A percentile compares a stretch with the other conserved stretches of the same genome.
Evolutionary conservation across 2,329 filamentous ascomycete genomes (phyloP).

Genomic region (Scedosporium dehoogii): DNA sequence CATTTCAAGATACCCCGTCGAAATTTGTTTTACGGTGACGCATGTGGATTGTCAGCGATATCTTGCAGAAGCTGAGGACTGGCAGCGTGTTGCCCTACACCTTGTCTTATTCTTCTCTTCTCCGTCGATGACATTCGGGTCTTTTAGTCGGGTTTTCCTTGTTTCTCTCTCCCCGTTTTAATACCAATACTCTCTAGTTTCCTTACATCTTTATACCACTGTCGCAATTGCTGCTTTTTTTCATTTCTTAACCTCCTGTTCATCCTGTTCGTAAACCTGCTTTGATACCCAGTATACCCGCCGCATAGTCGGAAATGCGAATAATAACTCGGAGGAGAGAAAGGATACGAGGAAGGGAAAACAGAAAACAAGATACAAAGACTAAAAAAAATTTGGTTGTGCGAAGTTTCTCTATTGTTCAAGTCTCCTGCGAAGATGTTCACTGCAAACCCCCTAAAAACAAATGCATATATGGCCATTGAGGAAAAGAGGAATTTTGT

Average conservation of each 20-base stretch:
- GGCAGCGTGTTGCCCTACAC: neutral
- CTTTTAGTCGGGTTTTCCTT: neutral
- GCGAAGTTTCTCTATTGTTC: neutral
- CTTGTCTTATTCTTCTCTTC: neutral
- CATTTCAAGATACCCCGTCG: constrained; percentile 49
- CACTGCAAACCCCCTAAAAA: constrained; percentile 1
- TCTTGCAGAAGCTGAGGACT: neutral
- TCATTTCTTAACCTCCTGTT: constrained; percentile 13
- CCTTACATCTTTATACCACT: constrained; percentile 5
- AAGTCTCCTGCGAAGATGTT: constrained; percentile 5
- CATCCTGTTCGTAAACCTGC: constrained; percentile 13
- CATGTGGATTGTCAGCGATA: constrained; percentile 10
- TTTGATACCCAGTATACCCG: constrained; percentile 29
- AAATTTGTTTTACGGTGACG: constrained; percentile 31
- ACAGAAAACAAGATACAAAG: constrained; percentile 9
- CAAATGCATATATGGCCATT: neutral
- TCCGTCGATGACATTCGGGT: neutral
- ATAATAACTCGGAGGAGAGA: constrained; percentile 15
- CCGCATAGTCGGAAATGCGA: constrained; percentile 14
- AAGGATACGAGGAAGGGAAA: constrained; percentile 10
- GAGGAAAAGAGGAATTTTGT: neutral
- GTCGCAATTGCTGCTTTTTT: constrained; percentile 1
- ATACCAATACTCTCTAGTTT: constrained; percentile 5
- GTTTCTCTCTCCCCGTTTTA: constrained; percentile 5
- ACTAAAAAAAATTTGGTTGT: constrained; percentile 6